Evolutionary conservation across 208 protist species (phyloP).

Genomic region (Acanthamoeba rhysodes): DNA sequence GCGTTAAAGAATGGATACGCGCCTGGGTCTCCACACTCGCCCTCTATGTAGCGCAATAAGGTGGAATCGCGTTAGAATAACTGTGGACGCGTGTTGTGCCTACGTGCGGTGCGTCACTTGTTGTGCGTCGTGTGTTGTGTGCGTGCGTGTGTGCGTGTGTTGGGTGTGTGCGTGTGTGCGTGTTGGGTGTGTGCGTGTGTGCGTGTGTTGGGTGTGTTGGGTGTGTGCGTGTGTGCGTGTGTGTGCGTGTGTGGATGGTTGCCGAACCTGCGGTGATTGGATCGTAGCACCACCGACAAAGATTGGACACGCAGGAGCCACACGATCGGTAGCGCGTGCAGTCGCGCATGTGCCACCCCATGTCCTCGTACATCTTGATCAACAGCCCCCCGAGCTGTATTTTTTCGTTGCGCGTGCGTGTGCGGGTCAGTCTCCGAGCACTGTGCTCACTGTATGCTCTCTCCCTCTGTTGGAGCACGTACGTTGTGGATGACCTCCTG

Average conservation of each 20-base stretch:
- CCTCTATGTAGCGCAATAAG: neutral
- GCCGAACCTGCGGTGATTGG: neutral
- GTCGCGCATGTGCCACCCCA: conserved; percentile 66
- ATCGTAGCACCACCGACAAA: conserved; percentile 64
- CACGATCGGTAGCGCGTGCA: conserved; percentile 66
- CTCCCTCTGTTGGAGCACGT: neutral
- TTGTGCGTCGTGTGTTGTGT: too few species aligned
- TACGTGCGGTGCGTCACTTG: too few species aligned
- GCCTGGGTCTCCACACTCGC: conserved; percentile 51
- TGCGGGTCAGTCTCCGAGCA: neutral
- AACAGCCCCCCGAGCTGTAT: conserved; percentile 9
- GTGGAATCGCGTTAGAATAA: neutral
- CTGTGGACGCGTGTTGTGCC: too few species aligned
- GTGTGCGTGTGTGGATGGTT: neutral
- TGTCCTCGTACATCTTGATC: conserved; percentile 68
- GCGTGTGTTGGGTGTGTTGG: too few species aligned
- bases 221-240: neutral
- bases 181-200: too few species aligned
- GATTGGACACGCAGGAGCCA: conserved; percentile 43
- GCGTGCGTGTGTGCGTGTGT: neutral
- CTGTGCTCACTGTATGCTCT: too few species aligned
- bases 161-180: neutral
- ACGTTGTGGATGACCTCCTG: conserved; percentile 66
- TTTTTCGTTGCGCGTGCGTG: neutral
- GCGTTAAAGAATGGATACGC: conserved; percentile 60